phyloP scores from a whole-genome alignment of 768 basidiomycete genomes.

The Leucocoprinus birnbaumii region DNA sequence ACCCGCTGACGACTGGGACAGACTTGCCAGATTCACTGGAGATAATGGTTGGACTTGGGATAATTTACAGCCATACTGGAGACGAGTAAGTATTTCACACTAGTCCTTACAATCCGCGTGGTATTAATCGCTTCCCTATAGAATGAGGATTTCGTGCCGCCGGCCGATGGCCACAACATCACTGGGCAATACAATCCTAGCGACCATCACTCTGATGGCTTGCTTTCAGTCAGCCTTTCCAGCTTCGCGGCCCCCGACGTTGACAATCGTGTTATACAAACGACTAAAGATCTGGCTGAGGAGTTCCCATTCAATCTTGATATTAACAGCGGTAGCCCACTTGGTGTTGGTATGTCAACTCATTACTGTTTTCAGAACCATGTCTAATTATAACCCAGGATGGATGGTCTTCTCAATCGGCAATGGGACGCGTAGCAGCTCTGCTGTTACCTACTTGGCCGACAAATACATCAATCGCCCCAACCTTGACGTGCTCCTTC shows the following conservation, averaged over 20 bases:
- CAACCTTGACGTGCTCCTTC: conserved; percentile 20
- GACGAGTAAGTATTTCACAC: conserved; percentile 20
- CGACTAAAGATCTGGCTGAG: conserved; percentile 22
- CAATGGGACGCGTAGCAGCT: conserved; percentile 17
- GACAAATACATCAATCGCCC: conserved; percentile 14
- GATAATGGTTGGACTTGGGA: conserved; percentile 35
- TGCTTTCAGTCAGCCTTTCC: conserved; percentile 19
- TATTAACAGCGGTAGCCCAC: conserved; percentile 24
- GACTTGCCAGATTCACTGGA: conserved; percentile 24
- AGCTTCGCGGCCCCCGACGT: conserved; percentile 23
- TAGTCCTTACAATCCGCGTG: not conserved
- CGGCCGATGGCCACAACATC: conserved; percentile 34
- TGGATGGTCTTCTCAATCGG: conserved; percentile 9
- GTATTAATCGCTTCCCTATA: conserved; percentile 12
- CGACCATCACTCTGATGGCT: conserved; percentile 30
- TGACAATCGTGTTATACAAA: conserved; percentile 27
- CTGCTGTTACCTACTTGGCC: conserved; percentile 21
- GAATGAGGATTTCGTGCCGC: conserved; percentile 32
- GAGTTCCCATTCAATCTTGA: conserved; percentile 28
- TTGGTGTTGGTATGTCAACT: conserved; percentile 16
- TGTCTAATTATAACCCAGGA: not conserved
- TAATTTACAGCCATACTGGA: conserved; percentile 25
- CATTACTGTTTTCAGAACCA: too few species aligned
- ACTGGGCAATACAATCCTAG: conserved; percentile 30
- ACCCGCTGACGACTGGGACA: conserved; percentile 25